Evolutionary conservation across 106 monocot genomes (phyloP), one percentile per base, ranked within the genome.

Genomic region (Agapanthus africanus): DNA sequence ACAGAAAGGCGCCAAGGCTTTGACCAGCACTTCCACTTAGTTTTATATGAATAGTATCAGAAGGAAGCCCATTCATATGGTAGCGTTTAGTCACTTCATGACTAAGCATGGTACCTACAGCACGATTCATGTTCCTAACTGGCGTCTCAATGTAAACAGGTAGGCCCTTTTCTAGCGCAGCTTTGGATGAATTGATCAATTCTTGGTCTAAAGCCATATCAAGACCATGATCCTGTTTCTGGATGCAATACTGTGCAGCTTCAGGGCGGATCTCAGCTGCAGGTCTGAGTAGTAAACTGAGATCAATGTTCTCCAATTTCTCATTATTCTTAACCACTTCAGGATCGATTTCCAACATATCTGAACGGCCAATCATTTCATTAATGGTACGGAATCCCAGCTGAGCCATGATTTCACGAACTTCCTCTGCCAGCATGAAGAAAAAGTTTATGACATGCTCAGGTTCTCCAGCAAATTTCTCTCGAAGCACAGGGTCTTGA

Each of bases 401-500:
- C 70, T 77, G 82, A 44, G 99, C 80, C 99, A 99, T 99, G 46
- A 93, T 99, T 60, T 99, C 93, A 51, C 99, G 83, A 27, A 99
- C 63, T 74, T 99, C 99, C 79, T 99, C 99, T 11, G 99, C 99
- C 49, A 99, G 87, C 99, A 99, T 99, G 71, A 99, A 99, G 70
- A 99, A 99, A 63, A 93, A 99, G 70, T 99, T 99, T 50, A 99
- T 90, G 72, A 99, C 92, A 70, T 99, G 93, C 54, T 99, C 99
- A 7, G 99, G 99, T 76, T 99, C 93, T 19, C 99, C 99, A 34
- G 92, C 86, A 75, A 99, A 99, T 64, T 99, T 99, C 66, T 81
- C 87, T 23, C 99, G 84, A 28, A 99, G 85, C 27, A 90, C 85
- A 42, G 99, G 99, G 47, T 99, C 99, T 71, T 99, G 99, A 74